phyloP scores from a whole-genome alignment of 306 rosid species.

The Malus asiatica region DNA sequence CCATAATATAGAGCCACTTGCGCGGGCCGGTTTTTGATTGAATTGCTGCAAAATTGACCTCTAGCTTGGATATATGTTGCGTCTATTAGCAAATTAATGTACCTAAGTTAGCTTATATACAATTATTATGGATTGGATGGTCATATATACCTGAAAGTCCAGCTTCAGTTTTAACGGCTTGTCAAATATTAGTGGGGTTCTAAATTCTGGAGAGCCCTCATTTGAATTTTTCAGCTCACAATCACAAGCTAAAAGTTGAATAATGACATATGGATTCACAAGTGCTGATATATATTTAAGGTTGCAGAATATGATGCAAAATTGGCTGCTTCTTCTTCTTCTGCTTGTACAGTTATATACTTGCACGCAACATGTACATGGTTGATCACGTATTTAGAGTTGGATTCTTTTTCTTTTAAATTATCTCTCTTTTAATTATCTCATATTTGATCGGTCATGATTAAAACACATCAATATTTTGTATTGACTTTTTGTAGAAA shows the following conservation, averaged over 20 bases:
- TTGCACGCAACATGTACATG: neutral
- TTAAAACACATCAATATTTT: accelerated
- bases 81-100: neutral
- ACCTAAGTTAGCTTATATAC: neutral
- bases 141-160: neutral
- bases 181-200: neutral
- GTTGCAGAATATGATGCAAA: neutral
- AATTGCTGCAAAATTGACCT: neutral
- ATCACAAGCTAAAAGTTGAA: too few species aligned
- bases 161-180: neutral
- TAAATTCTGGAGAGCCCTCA: neutral
- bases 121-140: neutral
- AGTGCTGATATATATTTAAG: neutral
- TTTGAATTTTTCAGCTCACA: neutral
- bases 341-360: neutral
- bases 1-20: accelerated
- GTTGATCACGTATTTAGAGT: too few species aligned
- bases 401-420: too few species aligned
- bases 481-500: too few species aligned
- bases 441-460: too few species aligned
- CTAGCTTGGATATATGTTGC: neutral
- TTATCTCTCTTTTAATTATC: too few species aligned
- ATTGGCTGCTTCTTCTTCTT: neutral
- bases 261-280: neutral
- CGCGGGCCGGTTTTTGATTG: neutral